These are phyloP conservation scores for Lentinus brumalis DNA, from an alignment of 768 basidiomycete genomes.

Conservation along the genomic window DNA sequence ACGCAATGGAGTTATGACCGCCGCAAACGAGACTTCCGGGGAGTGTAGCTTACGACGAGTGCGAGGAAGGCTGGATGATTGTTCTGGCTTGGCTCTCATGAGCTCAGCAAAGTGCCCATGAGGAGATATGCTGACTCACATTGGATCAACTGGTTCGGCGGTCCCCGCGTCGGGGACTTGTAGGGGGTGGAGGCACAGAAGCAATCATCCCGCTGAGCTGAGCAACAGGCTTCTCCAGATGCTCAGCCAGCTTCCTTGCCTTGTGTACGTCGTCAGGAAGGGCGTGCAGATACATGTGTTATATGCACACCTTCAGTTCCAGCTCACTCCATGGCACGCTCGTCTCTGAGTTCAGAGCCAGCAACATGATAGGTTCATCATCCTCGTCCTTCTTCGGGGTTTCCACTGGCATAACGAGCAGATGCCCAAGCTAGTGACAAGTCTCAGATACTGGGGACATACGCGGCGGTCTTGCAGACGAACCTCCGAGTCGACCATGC, in stretches of 20 bases:
- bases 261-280: not conserved
- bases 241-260: slow-evolving; percentile 27
- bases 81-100: no score
- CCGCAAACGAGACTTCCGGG: not conserved
- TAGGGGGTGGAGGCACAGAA: slow-evolving; percentile 16
- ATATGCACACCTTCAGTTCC: slow-evolving; percentile 55
- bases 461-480: slow-evolving; percentile 18
- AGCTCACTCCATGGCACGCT: slow-evolving; percentile 69
- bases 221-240: slow-evolving; percentile 27
- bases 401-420: slow-evolving; percentile 69
- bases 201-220: slow-evolving; percentile 24
- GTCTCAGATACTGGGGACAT: not conserved
- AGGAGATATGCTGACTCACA: not conserved
- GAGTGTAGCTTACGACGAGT: not conserved
- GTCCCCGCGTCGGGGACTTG: slow-evolving; percentile 13
- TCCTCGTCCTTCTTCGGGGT: slow-evolving; percentile 30
- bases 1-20: not conserved
- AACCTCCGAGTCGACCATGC: slow-evolving; percentile 82
- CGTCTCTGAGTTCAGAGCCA: slow-evolving; percentile 66
- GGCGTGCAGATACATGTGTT: no score
- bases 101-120: not conserved
- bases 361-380: slow-evolving; percentile 62
- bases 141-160: slow-evolving; percentile 3
- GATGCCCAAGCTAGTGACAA: slow-evolving; percentile 59
- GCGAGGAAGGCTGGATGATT: not conserved